Evolutionary conservation across 352 stramenopile genomes (phyloP), one percentile per base, ranked within the genome.

Genomic region (Pythium dissotocum): DNA sequence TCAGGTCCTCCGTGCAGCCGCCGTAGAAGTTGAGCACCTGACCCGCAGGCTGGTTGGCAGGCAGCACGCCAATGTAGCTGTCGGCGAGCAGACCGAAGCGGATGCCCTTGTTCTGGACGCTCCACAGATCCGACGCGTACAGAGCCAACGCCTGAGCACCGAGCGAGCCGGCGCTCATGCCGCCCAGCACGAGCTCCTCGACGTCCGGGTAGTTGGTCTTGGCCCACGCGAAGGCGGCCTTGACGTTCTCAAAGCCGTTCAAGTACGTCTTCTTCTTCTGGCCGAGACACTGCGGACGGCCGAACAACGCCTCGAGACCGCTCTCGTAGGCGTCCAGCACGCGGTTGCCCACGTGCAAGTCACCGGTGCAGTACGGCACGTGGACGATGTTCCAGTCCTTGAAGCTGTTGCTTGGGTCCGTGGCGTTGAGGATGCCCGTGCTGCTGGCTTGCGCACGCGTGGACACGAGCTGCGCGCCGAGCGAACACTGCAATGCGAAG

Each of bases 321-420:
- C 33, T 56, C 55, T 16, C 46, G 53, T 44, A 78, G 66, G 32
- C 51, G 44, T 55, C 77, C 52, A 61, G 61, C 8, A 83, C 67
- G 24, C 63, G 59, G 68, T 70, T 84, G 52, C 83, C 83, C 4
- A 89, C 44, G 67, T 88, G 77, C 46, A 90, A 54, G 65, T 90
- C 83, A 28, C 83, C 83, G n/a, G 83, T 90, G 71, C 83, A 91
- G 70, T 91, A 91, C 10, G 81, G 81, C 33, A 88, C 42, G 61
- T 87, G 74, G 21, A 91, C 77, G 55, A 90, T 87, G 67, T 89
- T 89, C 73, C 80, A 91, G 68, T 89, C 79, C 52, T 82, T 80
- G 62, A 90, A 88, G 30, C 79, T 56, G 70, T 91, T 91, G 5
- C 78, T 33, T 21, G 79, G 65, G 70, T 87, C 74, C 9, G 71